A percentile compares a stretch with the other conserved stretches of the same genome.
Conservation (phyloP, 768 basidiomycete species). For the Kondoa subrosea region DNA sequence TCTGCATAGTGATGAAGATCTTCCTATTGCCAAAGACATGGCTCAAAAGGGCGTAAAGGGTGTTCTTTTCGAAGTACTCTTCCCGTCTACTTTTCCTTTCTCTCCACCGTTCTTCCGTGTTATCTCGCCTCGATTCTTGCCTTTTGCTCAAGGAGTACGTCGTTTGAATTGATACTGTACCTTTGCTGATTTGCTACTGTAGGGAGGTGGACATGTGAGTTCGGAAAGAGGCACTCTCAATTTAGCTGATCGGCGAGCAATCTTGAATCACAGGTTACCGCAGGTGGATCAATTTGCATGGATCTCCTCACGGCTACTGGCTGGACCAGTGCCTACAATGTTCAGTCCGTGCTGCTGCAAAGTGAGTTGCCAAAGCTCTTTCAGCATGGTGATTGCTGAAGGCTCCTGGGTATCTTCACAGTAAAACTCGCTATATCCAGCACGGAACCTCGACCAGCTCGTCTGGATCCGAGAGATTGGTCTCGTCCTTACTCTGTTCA, state of each 20-base stretch:
- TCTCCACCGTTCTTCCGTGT: constrained; percentile 62
- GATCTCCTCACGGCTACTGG: constrained; percentile 57
- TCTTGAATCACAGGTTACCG: constrained; percentile 11
- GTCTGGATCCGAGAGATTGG: constrained; percentile 41
- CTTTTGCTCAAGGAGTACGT: constrained; percentile 54
- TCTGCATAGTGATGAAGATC: constrained; percentile 37
- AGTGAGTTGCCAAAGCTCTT: not conserved
- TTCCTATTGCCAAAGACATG: constrained; percentile 51
- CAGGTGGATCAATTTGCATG: constrained; percentile 60
- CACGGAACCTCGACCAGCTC: constrained; percentile 47
- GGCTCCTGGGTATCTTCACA: constrained; percentile 21
- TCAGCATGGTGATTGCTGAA: not conserved
- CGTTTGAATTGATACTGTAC: too few relatives aligned
- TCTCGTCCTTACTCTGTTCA: constrained; percentile 19
- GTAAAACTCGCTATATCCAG: constrained; percentile 49
- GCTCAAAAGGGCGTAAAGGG: constrained; percentile 43
- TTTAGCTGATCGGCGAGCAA: not conserved
- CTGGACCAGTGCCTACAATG: constrained; percentile 28
- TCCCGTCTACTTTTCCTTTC: constrained; percentile 49
- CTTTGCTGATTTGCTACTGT: too few relatives aligned
- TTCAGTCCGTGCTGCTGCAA: constrained; percentile 11
- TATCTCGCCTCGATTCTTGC: constrained; percentile 53
- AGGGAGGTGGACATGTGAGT: constrained; percentile 52
- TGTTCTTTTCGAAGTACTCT: constrained; percentile 39
- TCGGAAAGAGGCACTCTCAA: constrained; percentile 15